Evolutionary conservation across 192 early-diverging fungal genomes (phyloP), one percentile per base, ranked within the genome.

Genomic region (Backusella macrospora): DNA sequence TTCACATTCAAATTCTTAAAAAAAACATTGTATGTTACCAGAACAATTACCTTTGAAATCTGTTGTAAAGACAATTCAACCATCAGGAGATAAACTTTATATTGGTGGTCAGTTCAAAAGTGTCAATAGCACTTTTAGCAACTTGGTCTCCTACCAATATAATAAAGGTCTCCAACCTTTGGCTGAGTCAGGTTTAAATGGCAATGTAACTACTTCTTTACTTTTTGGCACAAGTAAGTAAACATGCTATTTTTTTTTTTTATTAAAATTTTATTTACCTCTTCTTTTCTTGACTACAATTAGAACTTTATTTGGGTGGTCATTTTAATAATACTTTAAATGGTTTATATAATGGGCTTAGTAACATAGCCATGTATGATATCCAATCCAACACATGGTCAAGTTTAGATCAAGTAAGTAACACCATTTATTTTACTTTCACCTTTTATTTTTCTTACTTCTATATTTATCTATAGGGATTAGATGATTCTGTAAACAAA

Each of bases 81-180:
- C 86, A 0, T 79, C 81, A 14, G 59, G 65, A 45, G 76, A 81
- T 0, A 49, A 72, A 48, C 73, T 44, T n/a, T 80, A 42, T 62
- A 83, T 93, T 39, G 90, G 88, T n/a, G 92, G 92, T 16, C 76
- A 78, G 13, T 93, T 93, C 48, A 66, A 67, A 37, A 76, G 78
- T 66, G 37, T 68, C 16, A 21, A 64, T 1, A 80, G 74, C 6
- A 38, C 14, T 18, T 90, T 84, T 68, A 73, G 67, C 40, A 90
- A 90, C 70, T 77, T 93, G 65, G 89, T 86, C 6, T 73, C 79
- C 69, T 92, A 89, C 81, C 72, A 87, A 73, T 77, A 75, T 71
- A 37, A 63, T 26, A 14, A 21, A 15, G 42, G 21, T 3, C 46
- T 75, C 3, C 14, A 15, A 23, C 67, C 74, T 38, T 29, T 75